phyloP scores from a whole-genome alignment of 1,284 basidiomycete genomes.

The Trametes pubescens region DNA sequence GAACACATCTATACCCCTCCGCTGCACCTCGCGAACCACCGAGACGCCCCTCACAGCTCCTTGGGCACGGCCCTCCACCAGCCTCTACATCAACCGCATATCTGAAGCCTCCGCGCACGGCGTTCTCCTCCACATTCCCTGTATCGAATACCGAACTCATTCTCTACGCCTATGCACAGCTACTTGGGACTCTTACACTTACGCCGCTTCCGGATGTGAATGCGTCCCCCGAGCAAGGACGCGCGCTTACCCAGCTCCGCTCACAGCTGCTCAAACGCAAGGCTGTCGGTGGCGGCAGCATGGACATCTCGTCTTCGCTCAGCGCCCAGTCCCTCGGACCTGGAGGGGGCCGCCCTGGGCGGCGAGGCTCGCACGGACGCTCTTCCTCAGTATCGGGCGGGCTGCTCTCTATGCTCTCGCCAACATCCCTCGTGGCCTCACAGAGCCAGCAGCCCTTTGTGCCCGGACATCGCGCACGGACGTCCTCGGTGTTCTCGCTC shows the following conservation, averaged over 20 bases:
- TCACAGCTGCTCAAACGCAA: slow-evolving; percentile 56
- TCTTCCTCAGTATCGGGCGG: slow-evolving; percentile 64
- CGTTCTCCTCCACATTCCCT: slow-evolving; percentile 51
- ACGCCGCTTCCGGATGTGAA: slow-evolving; percentile 40
- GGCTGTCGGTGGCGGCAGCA: slow-evolving; percentile 77
- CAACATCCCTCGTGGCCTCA: slow-evolving; percentile 33
- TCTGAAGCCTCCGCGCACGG: slow-evolving; percentile 45
- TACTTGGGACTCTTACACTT: slow-evolving; percentile 72
- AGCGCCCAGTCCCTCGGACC: slow-evolving; percentile 36
- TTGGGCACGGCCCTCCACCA: slow-evolving; percentile 51
- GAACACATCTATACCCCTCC: slow-evolving; percentile 32
- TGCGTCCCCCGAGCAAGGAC: slow-evolving; percentile 48
- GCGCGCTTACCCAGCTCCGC: slow-evolving; percentile 56
- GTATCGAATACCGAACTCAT: slow-evolving; percentile 64
- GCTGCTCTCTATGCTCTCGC: slow-evolving; percentile 60
- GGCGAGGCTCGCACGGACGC: slow-evolving; percentile 52
- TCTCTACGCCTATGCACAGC: slow-evolving; percentile 88
- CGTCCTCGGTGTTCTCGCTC: slow-evolving; percentile 41
- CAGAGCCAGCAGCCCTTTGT: slow-evolving; percentile 32
- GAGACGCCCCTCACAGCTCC: slow-evolving; percentile 47
- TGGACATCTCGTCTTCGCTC: slow-evolving; percentile 71
- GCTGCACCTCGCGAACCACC: slow-evolving; percentile 32
- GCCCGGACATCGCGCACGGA: slow-evolving; percentile 40
- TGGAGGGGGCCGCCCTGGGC: slow-evolving; percentile 39
- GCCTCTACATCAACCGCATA: slow-evolving; percentile 32